phyloP scores from a whole-genome alignment of 1,139 yeast species.

The Hemisphaericaspora xylofermentans region DNA sequence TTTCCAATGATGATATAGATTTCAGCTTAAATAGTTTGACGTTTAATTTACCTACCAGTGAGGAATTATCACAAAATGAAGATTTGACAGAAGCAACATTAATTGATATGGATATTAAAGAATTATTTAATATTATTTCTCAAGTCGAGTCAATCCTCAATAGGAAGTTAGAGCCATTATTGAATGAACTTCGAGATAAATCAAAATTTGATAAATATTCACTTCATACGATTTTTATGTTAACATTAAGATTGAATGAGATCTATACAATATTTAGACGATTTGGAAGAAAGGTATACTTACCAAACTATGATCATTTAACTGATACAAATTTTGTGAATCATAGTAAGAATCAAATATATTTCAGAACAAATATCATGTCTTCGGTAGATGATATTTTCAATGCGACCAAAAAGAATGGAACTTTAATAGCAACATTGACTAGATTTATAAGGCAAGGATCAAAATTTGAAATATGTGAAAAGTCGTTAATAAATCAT shows the following conservation, averaged over 20 bases:
- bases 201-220: conserved; percentile 28
- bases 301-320: conserved; percentile 42
- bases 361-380: conserved; percentile 30
- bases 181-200: conserved; percentile 23
- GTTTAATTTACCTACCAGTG: conserved; percentile 19
- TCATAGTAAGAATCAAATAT: conserved; percentile 26
- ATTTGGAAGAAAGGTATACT: conserved; percentile 43
- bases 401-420: conserved; percentile 50
- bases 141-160: conserved; percentile 22
- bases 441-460: conserved; percentile 50
- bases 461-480: conserved; percentile 33
- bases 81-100: conserved; percentile 32
- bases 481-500: conserved; percentile 41
- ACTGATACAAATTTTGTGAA: conserved; percentile 38
- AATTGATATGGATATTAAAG: conserved; percentile 44
- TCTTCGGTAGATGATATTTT: conserved; percentile 43
- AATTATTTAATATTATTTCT: conserved; percentile 27
- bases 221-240: conserved; percentile 49
- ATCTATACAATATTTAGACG: conserved; percentile 43
- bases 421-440: conserved; percentile 50
- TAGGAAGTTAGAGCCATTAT: conserved; percentile 24
- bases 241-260: conserved; percentile 47
- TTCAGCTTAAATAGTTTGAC: conserved; percentile 17
- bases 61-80: conserved; percentile 14
- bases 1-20: conserved; percentile 12